Conservation (phyloP, 352 stramenopile genomes). For the Phytophthora colocasiae region DNA sequence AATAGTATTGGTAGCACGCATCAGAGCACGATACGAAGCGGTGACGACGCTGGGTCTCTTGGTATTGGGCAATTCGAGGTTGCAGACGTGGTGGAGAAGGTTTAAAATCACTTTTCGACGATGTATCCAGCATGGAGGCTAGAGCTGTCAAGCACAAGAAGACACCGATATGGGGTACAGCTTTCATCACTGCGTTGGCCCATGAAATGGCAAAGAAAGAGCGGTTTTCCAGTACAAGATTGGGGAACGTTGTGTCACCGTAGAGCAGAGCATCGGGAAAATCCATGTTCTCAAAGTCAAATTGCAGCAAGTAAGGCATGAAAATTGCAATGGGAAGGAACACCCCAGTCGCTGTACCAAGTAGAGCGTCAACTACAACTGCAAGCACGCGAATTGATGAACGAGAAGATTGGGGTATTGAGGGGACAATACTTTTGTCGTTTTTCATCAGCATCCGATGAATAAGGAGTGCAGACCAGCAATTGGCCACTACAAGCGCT, state of each 20-base stretch:
- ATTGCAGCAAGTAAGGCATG: slow-evolving; percentile 30
- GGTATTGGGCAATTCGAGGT: neutral
- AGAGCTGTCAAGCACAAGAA: slow-evolving; percentile 39
- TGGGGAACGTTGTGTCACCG: slow-evolving; percentile 48
- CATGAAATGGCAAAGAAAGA: slow-evolving; percentile 43
- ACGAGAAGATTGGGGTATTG: neutral
- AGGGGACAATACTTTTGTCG: neutral
- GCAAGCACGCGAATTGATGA: slow-evolving; percentile 9
- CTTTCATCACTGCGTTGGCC: slow-evolving; percentile 34
- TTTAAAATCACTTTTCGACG: neutral
- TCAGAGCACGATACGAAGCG: neutral
- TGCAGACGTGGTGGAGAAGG: neutral
- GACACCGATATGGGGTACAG: slow-evolving; percentile 47
- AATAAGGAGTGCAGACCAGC: slow-evolving; percentile 37
- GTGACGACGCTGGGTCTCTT: neutral
- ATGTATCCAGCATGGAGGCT: slow-evolving; percentile 20
- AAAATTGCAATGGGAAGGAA: slow-evolving; percentile 22
- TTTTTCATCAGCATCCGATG: slow-evolving; percentile 1
- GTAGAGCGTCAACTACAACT: slow-evolving; percentile 17
- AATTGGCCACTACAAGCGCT: slow-evolving; percentile 48
- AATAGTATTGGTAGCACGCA: neutral
- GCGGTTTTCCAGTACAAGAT: slow-evolving; percentile 56
- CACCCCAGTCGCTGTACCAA: neutral
- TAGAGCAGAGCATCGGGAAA: slow-evolving; percentile 49
- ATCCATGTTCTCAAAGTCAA: slow-evolving; percentile 37